phyloP scores from a whole-genome alignment of 495 filamentous ascomycete species.

The Penicillium psychrofluorescens region DNA sequence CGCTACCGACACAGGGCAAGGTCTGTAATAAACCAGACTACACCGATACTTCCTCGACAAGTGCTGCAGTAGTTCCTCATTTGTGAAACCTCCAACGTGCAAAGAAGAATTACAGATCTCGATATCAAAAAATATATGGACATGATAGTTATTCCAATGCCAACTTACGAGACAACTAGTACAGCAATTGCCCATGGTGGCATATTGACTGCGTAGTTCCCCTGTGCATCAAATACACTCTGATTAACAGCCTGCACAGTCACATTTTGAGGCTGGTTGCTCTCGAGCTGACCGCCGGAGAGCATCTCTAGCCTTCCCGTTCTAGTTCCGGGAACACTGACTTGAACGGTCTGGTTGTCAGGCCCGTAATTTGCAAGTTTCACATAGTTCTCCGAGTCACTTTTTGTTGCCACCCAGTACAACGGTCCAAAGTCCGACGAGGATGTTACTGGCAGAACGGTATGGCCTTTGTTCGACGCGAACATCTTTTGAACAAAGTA shows the following conservation, averaged over 20 bases:
- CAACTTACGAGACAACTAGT: conserved; percentile 11
- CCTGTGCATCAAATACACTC: conserved; percentile 3
- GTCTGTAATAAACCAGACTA: no score
- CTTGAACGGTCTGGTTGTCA: conserved; percentile 12
- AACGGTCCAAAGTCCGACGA: conserved; percentile 41
- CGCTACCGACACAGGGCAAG: no score
- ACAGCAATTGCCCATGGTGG: conserved; percentile 24
- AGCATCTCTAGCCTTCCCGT: conserved; percentile 22
- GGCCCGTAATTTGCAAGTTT: conserved; percentile 28
- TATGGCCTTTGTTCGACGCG: conserved; percentile 45
- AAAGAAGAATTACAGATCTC: no score
- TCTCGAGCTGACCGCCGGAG: conserved; percentile 10
- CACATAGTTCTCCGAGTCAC: conserved; percentile 21
- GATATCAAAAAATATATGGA: no score
- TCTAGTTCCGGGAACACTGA: conserved; percentile 17
- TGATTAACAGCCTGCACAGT: conserved; percentile 8
- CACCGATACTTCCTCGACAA: no score
- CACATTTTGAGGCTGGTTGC: conserved; percentile 17
- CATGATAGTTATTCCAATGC: neutral
- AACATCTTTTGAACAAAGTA: conserved; percentile 41
- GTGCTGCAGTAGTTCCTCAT: no score
- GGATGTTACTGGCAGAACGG: conserved; percentile 42
- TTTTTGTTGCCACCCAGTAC: conserved; percentile 51
- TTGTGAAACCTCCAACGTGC: no score
- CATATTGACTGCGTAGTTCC: conserved; percentile 20